Evolutionary conservation across 306 rosid genomes (phyloP).

Genomic region (Rosa rugosa): DNA sequence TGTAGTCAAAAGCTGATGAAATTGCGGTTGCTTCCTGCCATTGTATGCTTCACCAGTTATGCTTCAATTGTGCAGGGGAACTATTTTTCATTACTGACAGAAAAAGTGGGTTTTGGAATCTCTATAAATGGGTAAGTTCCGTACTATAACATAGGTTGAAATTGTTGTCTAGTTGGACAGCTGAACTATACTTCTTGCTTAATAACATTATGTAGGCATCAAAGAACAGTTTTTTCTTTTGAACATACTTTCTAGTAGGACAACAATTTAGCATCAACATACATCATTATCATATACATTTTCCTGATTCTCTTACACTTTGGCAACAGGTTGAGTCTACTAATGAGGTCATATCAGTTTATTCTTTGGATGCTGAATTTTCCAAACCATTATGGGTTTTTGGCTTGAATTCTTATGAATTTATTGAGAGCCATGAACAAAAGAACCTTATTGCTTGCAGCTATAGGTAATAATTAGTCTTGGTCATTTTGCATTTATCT

Average conservation of each 20-base stretch:
- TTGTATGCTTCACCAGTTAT: slow-evolving; percentile 10
- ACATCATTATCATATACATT: slow-evolving; percentile 2
- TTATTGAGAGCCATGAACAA: slow-evolving; percentile 42
- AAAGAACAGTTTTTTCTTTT: background rate
- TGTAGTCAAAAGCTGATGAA: slow-evolving; percentile 10
- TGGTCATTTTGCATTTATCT: slow-evolving; percentile 2
- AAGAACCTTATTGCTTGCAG: slow-evolving; percentile 67
- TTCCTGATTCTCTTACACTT: slow-evolving; percentile 16
- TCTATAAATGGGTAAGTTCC: slow-evolving; percentile 84
- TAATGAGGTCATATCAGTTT: slow-evolving; percentile 65
- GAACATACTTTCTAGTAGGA: slow-evolving; percentile 17
- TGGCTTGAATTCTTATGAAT: slow-evolving; percentile 78
- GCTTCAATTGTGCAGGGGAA: slow-evolving; percentile 66
- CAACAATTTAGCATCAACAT: background rate
- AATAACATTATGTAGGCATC: background rate
- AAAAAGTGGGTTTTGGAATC: slow-evolving; percentile 84
- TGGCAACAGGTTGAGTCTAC: slow-evolving; percentile 67
- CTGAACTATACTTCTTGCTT: background rate
- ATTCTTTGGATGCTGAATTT: slow-evolving; percentile 81
- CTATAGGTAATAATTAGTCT: slow-evolving; percentile 58
- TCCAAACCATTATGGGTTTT: slow-evolving; percentile 79
- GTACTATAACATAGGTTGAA: background rate
- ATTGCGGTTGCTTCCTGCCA: slow-evolving; percentile 6
- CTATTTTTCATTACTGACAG: slow-evolving; percentile 84
- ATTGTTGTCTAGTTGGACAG: background rate